Percentiles rank a stretch among this genome's conserved stretches.
Evolutionary conservation across 148 eudicot genomes (phyloP).

Genomic region (Rheum nobile): DNA sequence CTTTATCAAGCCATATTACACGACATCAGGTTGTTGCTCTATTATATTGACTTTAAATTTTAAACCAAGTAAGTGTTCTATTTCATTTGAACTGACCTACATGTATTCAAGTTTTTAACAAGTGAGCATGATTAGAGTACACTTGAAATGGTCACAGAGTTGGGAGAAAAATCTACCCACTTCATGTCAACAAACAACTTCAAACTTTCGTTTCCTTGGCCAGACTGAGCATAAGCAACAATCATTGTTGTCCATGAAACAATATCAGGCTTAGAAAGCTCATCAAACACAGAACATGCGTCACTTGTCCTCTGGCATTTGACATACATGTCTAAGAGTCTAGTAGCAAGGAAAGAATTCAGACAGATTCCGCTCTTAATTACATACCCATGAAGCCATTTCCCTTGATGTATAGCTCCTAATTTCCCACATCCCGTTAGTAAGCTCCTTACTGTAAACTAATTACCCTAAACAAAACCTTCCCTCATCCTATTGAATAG

Average conservation of each 20-base stretch:
- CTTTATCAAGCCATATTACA: too few species aligned
- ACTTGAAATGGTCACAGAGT: constrained; percentile 51
- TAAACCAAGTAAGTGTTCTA: too few species aligned
- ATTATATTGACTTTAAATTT: too few species aligned
- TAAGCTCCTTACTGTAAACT: constrained; percentile 54
- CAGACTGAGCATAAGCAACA: constrained; percentile 56
- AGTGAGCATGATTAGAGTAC: constrained; percentile 69
- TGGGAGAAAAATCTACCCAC: constrained; percentile 30
- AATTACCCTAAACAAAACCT: constrained; percentile 52
- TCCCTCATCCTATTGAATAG: constrained; percentile 76
- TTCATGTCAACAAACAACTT: constrained; percentile 42
- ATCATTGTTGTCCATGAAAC: constrained; percentile 90
- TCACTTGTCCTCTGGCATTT: constrained; percentile 47
- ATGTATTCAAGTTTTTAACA: constrained; percentile 28
- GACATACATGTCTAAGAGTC: constrained; percentile 71
- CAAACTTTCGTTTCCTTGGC: constrained; percentile 44
- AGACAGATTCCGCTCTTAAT: constrained; percentile 47
- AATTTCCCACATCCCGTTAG: constrained; percentile 51
- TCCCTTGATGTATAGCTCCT: constrained; percentile 87
- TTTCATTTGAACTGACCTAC: constrained; percentile 53
- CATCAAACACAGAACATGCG: constrained; percentile 48
- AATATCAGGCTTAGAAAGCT: constrained; percentile 31
- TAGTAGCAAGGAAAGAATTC: constrained; percentile 36
- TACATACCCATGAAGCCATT: constrained; percentile 69
- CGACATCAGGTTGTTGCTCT: too few species aligned